Percentiles rank a stretch among this genome's conserved stretches.
These are phyloP conservation scores for Aspergillus diversus DNA, from an alignment of 495 filamentous ascomycete species.

Conservation along the genomic window DNA sequence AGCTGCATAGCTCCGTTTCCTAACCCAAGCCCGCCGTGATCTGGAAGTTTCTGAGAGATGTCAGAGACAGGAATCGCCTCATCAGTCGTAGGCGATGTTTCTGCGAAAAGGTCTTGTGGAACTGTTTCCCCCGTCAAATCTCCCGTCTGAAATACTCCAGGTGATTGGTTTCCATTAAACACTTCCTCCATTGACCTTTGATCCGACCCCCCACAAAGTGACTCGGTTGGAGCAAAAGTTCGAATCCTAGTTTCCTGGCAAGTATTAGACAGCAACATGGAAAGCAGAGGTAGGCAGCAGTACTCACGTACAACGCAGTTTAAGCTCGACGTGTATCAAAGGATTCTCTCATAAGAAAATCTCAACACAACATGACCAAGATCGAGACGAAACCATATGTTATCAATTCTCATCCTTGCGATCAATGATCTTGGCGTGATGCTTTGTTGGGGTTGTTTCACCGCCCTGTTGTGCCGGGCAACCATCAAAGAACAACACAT, in stretches of 20 bases:
- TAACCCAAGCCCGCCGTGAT: constrained; percentile 22
- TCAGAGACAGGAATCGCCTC: constrained; percentile 13
- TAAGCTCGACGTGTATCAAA: too few species aligned
- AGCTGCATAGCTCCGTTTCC: constrained; percentile 29
- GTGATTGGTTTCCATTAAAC: not conserved
- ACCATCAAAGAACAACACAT: constrained; percentile 15
- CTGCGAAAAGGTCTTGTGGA: not conserved
- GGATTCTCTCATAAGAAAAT: too few species aligned
- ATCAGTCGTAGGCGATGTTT: constrained; percentile 3
- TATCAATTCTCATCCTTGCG: not conserved
- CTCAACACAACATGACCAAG: not conserved
- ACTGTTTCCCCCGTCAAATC: not conserved
- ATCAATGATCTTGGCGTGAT: constrained; percentile 10
- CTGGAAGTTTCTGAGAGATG: constrained; percentile 15
- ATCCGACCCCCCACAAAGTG: not conserved
- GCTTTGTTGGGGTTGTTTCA: constrained; percentile 17
- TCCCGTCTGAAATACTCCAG: not conserved
- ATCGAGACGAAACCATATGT: not conserved
- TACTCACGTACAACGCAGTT: too few species aligned
- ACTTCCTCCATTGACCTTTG: not conserved
- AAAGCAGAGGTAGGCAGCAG: too few species aligned
- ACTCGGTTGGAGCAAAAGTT: not conserved
- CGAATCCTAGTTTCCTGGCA: not conserved
- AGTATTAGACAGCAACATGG: too few species aligned
- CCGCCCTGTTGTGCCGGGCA: constrained; percentile 41